Evolutionary conservation across 257 asterid genomes (phyloP), one percentile per base, ranked within the genome.

Genomic region (Salvia rosmarinus): DNA sequence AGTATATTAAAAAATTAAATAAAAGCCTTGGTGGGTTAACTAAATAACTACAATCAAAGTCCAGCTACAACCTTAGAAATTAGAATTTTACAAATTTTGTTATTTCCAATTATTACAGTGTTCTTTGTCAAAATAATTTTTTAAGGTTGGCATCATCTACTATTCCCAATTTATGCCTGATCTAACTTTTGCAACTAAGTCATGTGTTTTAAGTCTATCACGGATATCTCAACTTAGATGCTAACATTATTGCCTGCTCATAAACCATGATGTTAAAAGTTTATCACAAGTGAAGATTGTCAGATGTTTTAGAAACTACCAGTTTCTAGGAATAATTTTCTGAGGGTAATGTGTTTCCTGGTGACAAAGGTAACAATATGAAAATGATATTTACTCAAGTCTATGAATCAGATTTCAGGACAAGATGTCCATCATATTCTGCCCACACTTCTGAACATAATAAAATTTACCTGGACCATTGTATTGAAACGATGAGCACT

Each of bases 401-500:
- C 68, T 40, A 44, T 46, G 39, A 72, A 39, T 59, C 35, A 74
- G 60, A 60, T 77, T 28, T 12, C 65, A 50, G 57, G 47, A 74
- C 65, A 70, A 11, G 17, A 17, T 63, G 34, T 47, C 47, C 43
- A 37, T 57, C 64, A 37, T 51, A 42, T 63, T 58, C 44, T 9
- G 23, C 30, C 65, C 20, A 61, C 14, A 66, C 28, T 47, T 54
- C 62, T 35, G 65, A 78, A 44, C 58, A 37, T 11, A 68, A 71
- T 56, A 44, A 54, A 20, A n/a, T 74, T 74, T 78, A 91, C 99
- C 99, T 95, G 99, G 62, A 91, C 96, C 99, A 91, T 95, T 21
- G 79, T 75, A 77, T 88, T 88, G 85, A 95, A 91, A 65, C 98
- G 92, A 82, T 91, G 99, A 71, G 99, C 99, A 79, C 99, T 94